These are phyloP conservation scores for Coemansia asiatica DNA, from an alignment of 192 early-diverging fungal genomes.

Conservation along the genomic window DNA sequence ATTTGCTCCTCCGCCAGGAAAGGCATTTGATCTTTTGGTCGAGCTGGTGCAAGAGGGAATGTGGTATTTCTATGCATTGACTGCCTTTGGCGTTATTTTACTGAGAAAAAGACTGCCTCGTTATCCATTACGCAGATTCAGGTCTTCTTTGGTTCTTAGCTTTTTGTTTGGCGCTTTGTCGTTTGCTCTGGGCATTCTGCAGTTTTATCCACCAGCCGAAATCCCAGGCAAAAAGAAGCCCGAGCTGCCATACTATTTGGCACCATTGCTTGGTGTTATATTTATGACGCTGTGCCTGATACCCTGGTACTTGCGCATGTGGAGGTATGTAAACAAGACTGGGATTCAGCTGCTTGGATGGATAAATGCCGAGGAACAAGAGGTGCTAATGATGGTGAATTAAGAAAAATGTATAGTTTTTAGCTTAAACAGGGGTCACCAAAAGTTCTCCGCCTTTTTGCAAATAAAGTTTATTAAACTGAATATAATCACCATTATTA, in stretches of 20 bases:
- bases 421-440: too few species aligned
- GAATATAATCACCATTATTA: too few species aligned
- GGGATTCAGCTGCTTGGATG: slow-evolving; percentile 40
- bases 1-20: slow-evolving; percentile 55
- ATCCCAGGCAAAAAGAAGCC: slow-evolving; percentile 35
- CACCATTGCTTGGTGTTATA: slow-evolving; percentile 36
- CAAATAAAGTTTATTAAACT: too few species aligned
- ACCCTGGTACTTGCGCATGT: slow-evolving; percentile 52
- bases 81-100: slow-evolving; percentile 57
- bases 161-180: slow-evolving; percentile 43
- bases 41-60: slow-evolving; percentile 60
- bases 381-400: slow-evolving; percentile 29
- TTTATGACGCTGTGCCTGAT: slow-evolving; percentile 39
- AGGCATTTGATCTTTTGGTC: slow-evolving; percentile 61
- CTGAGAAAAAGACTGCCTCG: slow-evolving; percentile 44
- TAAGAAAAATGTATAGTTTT: background rate
- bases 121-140: slow-evolving; percentile 41
- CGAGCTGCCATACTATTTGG: slow-evolving; percentile 39
- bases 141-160: slow-evolving; percentile 37
- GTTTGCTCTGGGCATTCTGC: slow-evolving; percentile 35
- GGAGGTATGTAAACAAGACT: slow-evolving; percentile 33
- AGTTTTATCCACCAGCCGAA: slow-evolving; percentile 50
- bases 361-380: slow-evolving; percentile 49
- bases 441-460: too few species aligned
- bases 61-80: slow-evolving; percentile 60